Base-by-base conservation (phyloP, 2,329 filamentous ascomycete species). In the Fusarium chaquense region DNA sequence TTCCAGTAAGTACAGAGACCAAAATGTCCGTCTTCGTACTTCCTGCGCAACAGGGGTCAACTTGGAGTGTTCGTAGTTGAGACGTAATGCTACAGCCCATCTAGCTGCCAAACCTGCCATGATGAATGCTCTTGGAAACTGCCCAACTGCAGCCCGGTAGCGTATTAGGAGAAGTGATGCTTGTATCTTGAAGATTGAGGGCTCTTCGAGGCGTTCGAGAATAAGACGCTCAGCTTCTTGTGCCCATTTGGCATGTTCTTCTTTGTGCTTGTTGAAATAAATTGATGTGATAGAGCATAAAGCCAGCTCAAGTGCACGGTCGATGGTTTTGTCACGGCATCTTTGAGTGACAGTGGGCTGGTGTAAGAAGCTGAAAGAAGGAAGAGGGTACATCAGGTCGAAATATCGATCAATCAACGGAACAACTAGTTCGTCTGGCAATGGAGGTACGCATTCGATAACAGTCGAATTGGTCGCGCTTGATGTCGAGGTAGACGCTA, bases 181-280 rank as follows among this genome's bases (percentile, higher is more conserved):
- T 43, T 75, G 73, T 6, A 75, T 52, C 22, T 75, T 74, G n/a
- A 75, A 75, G 24, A 75, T 75, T 15, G 73, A 75, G 1, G 73
- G 73, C 3, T 65, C 61, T 36, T 75, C 73, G 4, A 75, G 67
- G 13, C 63, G 67, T 15, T 75, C 73, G 2, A 75, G 67, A 9
- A 75, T 73, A 8, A 74, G 53, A 6, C 43, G 47, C n/a, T 75
- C 73, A 12, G 62, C 73, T 49, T 75, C 73, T 20, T 72, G 69
- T 1, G 73, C 69, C 73, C 73, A 75, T 1, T 49, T 45, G 12
- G 59, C 35, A 8, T 64, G 72, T 9, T 74, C 66, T 0, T 52
- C 38, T 7, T 46, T 58, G 5, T 67, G 44, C n/a, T 54, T 65
- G 15, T 60, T 53, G n/a, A 75, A 75, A 52, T 73, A 72, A 35